Conservation (phyloP, 495 filamentous ascomycete species). For the Clavariopsis aquatica region DNA sequence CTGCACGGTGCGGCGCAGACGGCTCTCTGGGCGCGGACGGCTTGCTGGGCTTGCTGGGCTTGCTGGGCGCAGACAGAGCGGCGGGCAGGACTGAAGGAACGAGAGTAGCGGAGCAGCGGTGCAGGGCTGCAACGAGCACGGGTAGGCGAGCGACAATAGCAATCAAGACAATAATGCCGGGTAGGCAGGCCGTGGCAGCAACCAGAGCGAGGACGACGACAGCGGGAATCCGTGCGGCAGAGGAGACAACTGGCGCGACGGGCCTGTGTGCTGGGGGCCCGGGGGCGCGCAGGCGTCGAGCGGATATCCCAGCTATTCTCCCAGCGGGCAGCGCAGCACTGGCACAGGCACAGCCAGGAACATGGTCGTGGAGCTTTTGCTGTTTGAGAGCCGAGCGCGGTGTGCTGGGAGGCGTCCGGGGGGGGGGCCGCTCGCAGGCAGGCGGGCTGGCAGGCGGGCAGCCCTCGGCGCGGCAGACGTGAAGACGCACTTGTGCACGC, state of each 20-base stretch:
- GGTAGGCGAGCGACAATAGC: background rate
- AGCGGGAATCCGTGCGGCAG: slow-evolving; percentile 19
- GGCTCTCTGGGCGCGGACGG: background rate
- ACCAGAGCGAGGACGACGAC: background rate
- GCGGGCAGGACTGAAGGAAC: slow-evolving; percentile 21
- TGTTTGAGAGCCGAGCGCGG: slow-evolving; percentile 35
- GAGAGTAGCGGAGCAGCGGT: slow-evolving; percentile 8
- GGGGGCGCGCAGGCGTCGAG: background rate
- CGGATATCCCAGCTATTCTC: slow-evolving; percentile 15
- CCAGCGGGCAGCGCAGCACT: slow-evolving; percentile 17
- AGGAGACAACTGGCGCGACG: slow-evolving; percentile 6
- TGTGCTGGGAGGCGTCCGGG: slow-evolving; percentile 13
- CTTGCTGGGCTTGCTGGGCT: slow-evolving; percentile 11
- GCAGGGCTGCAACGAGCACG: too few species aligned
- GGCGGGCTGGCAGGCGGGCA: slow-evolving; percentile 3
- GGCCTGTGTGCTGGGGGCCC: background rate
- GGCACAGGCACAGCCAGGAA: slow-evolving; percentile 27
- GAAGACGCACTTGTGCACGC: slow-evolving; percentile 7
- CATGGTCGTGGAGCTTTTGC: slow-evolving; percentile 33
- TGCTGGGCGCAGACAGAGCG: background rate
- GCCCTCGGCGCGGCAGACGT: background rate
- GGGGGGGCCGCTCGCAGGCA: background rate
- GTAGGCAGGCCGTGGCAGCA: slow-evolving; percentile 8
- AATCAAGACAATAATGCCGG: background rate
- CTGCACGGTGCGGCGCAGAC: slow-evolving; percentile 9